Evolutionary conservation across 2,329 filamentous ascomycete species (phyloP), one percentile per base, ranked within the genome.

Genomic region (Delphinella strobiligena): DNA sequence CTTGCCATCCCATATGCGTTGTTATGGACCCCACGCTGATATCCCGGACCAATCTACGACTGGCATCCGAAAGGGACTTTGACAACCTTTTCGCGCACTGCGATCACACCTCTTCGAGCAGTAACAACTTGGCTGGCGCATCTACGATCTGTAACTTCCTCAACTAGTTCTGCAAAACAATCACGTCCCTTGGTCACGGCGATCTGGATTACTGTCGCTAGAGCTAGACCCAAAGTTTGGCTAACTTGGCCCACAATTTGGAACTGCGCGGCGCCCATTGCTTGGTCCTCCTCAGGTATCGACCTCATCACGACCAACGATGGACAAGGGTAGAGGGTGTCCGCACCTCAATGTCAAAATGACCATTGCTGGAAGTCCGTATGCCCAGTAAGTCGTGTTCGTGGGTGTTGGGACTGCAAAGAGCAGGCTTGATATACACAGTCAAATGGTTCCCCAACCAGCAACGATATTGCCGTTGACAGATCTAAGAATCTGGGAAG

Each of bases 201-300:
- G 0, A 75, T 75, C 53, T 83, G 78, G 2, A 81, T 61, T 0
- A 76, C 75, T 0, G 78, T 81, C 2, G 69, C 72, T 22, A 83
- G 64, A 1, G 78, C 79, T 1, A 83, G 61, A 1, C 75, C 72
- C n/a, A 83, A 68, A 1, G 78, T 71, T 5, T 79, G 64, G 0
- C 79, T 79, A 22, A 82, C 62, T 50, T 81, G 77, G 0, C 74
- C 74, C 10, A 78, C 70, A 0, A 78, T 70, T 43, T 82, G 82
- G 52, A 83, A 74, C 7, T 82, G 66, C 0, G 77, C 80, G 1
- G 78, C 80, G 1, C 78, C 79, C 0, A 83, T 56, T 1, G 77
- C 75, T 50, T 83, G 79, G 45, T 84, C 78, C 36, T 75, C 71
- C 1, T 64, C 61, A 0, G 78, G 73, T 1, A 84, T 63, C 0